phyloP scores from a whole-genome alignment of 495 filamentous ascomycete genomes.

The Talaromyces adpressus region DNA sequence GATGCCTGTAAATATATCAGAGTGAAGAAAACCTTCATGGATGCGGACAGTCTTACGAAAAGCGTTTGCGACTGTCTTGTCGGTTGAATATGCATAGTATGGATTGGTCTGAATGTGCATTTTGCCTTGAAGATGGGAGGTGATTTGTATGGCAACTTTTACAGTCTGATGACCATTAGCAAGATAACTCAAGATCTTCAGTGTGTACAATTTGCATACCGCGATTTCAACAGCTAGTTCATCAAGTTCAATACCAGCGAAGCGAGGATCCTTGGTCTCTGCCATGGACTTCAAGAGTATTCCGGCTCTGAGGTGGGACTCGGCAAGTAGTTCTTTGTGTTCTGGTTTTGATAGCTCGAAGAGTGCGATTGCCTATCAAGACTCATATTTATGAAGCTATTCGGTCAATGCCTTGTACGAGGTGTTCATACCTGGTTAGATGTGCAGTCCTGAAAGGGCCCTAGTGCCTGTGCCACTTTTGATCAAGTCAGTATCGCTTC shows the following conservation, averaged over 20 bases:
- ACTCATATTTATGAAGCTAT: background rate
- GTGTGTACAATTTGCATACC: slow-evolving; percentile 15
- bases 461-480: slow-evolving; percentile 46
- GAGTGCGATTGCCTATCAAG: slow-evolving; percentile 49
- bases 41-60: slow-evolving; percentile 31
- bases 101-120: slow-evolving; percentile 61
- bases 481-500: background rate
- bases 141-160: slow-evolving; percentile 45
- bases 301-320: slow-evolving; percentile 36
- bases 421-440: slow-evolving; percentile 50
- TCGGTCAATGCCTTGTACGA: background rate
- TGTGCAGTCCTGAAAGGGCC: slow-evolving; percentile 59
- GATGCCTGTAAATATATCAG: slow-evolving; percentile 24
- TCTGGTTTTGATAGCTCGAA: slow-evolving; percentile 48
- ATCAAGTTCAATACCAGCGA: slow-evolving; percentile 28
- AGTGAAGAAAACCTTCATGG: background rate
- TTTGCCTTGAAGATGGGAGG: slow-evolving; percentile 42
- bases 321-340: slow-evolving; percentile 34
- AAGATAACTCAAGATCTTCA: background rate
- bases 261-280: slow-evolving; percentile 17
- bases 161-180: slow-evolving; percentile 32
- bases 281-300: slow-evolving; percentile 12
- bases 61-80: slow-evolving; percentile 48
- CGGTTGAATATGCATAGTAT: slow-evolving; percentile 42
- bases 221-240: slow-evolving; percentile 54